phyloP scores from a whole-genome alignment of 2,329 filamentous ascomycete genomes.

The Exophiala sp. region DNA sequence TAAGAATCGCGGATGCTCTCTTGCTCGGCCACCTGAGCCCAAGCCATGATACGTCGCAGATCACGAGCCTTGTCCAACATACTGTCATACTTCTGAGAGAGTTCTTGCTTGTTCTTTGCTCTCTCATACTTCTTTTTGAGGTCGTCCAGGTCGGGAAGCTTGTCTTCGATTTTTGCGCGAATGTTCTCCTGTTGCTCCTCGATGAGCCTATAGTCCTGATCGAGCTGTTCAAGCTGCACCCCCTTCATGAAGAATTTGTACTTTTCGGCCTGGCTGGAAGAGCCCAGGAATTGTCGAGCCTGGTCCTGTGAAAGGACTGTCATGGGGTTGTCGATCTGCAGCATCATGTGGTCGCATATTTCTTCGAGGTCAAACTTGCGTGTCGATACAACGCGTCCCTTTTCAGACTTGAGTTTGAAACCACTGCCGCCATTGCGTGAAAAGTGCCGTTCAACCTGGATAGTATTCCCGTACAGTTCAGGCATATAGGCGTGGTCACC shows the following conservation, averaged over 20 bases:
- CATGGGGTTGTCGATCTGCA: slow-evolving; percentile 95
- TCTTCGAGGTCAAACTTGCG: slow-evolving; percentile 86
- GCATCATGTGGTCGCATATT: slow-evolving; percentile 83
- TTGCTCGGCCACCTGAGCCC: slow-evolving; percentile 75
- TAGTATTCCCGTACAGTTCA: slow-evolving; percentile 74
- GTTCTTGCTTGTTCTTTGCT: slow-evolving; percentile 58
- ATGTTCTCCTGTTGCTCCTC: slow-evolving; percentile 71
- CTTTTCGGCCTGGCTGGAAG: slow-evolving; percentile 73
- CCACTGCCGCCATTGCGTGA: slow-evolving; percentile 56
- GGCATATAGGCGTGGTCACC: slow-evolving; percentile 78
- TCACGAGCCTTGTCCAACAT: slow-evolving; percentile 57
- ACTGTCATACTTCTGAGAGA: slow-evolving; percentile 60
- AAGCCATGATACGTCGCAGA: slow-evolving; percentile 65
- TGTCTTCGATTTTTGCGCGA: slow-evolving; percentile 56
- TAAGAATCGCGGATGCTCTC: slow-evolving; percentile 50
- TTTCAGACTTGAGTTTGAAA: slow-evolving; percentile 77
- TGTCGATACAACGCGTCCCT: slow-evolving; percentile 62
- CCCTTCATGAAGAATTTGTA: slow-evolving; percentile 96
- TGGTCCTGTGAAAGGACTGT: slow-evolving; percentile 94
- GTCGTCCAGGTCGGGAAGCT: slow-evolving; percentile 56
- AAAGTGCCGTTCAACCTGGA: slow-evolving; percentile 89
- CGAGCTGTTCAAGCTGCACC: slow-evolving; percentile 85
- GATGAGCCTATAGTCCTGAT: slow-evolving; percentile 82
- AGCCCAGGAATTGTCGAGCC: slow-evolving; percentile 85
- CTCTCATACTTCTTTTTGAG: slow-evolving; percentile 56